Conservation (phyloP, 164 flowering plant species). For the Malania oleifera region DNA sequence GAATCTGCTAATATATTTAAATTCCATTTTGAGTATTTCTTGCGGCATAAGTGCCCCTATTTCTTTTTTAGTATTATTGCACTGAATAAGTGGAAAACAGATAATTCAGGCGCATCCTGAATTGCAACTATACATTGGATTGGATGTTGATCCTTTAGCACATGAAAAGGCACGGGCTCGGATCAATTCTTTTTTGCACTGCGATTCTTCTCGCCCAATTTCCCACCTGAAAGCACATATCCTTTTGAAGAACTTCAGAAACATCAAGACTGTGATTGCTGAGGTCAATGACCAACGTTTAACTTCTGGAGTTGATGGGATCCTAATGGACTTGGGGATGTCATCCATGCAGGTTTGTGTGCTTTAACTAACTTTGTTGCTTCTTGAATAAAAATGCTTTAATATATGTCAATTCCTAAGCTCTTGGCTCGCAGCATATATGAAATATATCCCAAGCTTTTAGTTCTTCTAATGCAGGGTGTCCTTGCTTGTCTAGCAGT, state of each 20-base stretch:
- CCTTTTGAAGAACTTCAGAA: constrained; percentile 51
- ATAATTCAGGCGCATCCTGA: constrained; percentile 75
- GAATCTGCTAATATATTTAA: no score
- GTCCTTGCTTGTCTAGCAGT: no score
- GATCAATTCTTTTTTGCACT: constrained; percentile 30
- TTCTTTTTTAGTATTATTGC: no score
- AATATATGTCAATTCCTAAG: no score
- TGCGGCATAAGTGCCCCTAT: no score
- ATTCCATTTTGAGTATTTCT: no score
- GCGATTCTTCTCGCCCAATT: constrained; percentile 14
- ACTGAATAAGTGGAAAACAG: constrained; percentile 31
- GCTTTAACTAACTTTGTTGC: not conserved
- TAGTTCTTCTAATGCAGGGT: no score
- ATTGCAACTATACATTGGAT: constrained; percentile 56
- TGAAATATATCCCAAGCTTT: not conserved
- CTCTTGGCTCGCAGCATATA: no score
- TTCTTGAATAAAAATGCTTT: no score
- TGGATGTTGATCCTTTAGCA: constrained; percentile 89
- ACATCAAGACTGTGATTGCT: constrained; percentile 47
- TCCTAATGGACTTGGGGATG: constrained; percentile 95
- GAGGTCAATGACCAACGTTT: constrained; percentile 41
- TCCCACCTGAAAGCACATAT: constrained; percentile 40
- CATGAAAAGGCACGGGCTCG: constrained; percentile 50
- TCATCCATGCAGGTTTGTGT: constrained; percentile 95
- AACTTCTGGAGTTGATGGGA: constrained; percentile 65